Base-by-base conservation (phyloP, 495 filamentous ascomycete genomes). In the Stereocaulon alpinum region DNA sequence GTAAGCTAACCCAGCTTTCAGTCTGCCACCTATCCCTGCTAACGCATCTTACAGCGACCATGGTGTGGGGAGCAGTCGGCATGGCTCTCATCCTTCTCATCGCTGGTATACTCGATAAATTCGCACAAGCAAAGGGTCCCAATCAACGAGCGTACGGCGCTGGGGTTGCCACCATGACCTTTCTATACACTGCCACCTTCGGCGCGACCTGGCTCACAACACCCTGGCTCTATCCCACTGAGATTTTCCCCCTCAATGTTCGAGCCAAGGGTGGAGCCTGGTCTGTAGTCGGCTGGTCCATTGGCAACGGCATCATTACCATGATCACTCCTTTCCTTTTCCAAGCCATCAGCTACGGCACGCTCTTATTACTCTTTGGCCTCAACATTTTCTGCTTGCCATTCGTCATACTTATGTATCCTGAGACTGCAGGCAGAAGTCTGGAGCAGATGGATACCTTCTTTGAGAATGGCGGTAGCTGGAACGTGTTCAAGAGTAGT, bases 381-480 rank as follows among this genome's bases (percentile, higher is more conserved):
- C 65, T 81, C 9, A 81, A 82, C 56, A 64, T 81, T n/a, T 65
- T 79, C 37, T 82, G 76, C 73, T 70, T 78, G 12, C 77, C 79
- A 12, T 75, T 73, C 20, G 71, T 79, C 29, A 80, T 73, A 51
- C 69, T 78, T 61, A 77, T 84, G 67, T 83, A 79, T 63, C 81
- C 81, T 0, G 82, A 85, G 67, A 83, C 80, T 4, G 70, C 74
- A 2, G 77, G 78, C 49, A 74, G 80, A 7, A 76, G 72, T n/a
- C 68, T 85, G 10, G 82, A 83, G 59, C 79, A 80, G n/a, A 82
- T 82, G 63, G 76, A 82, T 24, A 71, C 73, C 4, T 72, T 83
- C 40, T 83, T 84, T 55, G 65, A 67, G 44, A 57, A 67, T 22
- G 65, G 65, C n/a, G 57, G 52, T 34, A 63, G 42, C 30, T 67